Evolutionary conservation across 1,284 basidiomycete species (phyloP).

Genomic region (Ceratobasidium theobromae): DNA sequence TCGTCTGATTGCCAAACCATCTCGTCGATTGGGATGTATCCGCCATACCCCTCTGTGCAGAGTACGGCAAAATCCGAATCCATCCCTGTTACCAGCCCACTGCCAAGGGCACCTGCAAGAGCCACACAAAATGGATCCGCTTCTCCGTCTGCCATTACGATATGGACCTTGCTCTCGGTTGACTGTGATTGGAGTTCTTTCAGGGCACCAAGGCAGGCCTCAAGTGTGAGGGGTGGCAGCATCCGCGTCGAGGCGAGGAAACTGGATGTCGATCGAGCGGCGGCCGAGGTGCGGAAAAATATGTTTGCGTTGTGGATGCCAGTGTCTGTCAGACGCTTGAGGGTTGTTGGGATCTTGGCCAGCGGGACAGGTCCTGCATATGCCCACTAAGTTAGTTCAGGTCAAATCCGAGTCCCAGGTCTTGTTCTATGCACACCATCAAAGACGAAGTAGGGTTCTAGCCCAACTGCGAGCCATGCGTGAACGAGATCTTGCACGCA

Average conservation of each 20-base stretch:
- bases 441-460: slow-evolving; percentile 84
- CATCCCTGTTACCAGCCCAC: slow-evolving; percentile 67
- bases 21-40: slow-evolving; percentile 80
- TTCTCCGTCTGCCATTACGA: slow-evolving; percentile 81
- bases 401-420: neutral
- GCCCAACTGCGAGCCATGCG: slow-evolving; percentile 72
- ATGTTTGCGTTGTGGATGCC: slow-evolving; percentile 63
- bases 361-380: slow-evolving; percentile 65
- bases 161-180: slow-evolving; percentile 42
- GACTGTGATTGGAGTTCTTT: slow-evolving; percentile 37
- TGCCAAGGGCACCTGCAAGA: slow-evolving; percentile 71
- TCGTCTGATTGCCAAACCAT: slow-evolving; percentile 65
- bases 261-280: slow-evolving; percentile 66
- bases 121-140: slow-evolving; percentile 85
- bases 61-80: slow-evolving; percentile 85
- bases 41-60: slow-evolving; percentile 67
- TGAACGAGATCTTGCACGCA: slow-evolving; percentile 57
- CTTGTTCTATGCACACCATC: slow-evolving; percentile 64
- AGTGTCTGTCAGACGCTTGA: slow-evolving; percentile 60
- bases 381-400: neutral
- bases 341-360: slow-evolving; percentile 71
- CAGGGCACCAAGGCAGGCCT: slow-evolving; percentile 63
- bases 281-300: slow-evolving; percentile 80
- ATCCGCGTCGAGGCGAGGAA: slow-evolving; percentile 74
- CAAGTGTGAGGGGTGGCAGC: slow-evolving; percentile 70